Conservation (phyloP, 805 yeast species). For the Lipomyces spencermartinsiae region DNA sequence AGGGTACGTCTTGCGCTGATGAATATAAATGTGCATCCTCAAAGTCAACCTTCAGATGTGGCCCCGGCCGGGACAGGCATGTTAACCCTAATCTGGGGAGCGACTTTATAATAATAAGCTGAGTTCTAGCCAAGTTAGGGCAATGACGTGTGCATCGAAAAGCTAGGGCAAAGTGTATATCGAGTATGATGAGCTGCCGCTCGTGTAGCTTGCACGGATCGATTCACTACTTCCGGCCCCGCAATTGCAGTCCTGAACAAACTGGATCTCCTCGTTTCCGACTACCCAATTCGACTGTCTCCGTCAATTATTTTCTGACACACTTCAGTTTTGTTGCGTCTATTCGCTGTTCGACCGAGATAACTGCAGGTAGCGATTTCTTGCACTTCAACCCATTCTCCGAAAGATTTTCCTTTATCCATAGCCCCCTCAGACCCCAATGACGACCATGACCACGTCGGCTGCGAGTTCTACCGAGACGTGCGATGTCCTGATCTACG, state of each 20-base stretch:
- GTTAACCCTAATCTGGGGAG: neutral
- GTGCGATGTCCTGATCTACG: constrained; percentile 88
- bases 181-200: neutral
- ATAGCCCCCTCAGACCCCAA: constrained; percentile 37
- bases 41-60: too few species aligned
- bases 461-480: constrained; percentile 54
- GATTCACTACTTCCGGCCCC: neutral
- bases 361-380: neutral
- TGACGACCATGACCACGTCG: constrained; percentile 11
- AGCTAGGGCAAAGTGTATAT: too few species aligned
- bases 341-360: neutral
- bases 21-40: neutral
- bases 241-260: neutral
- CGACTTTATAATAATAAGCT: too few species aligned
- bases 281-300: neutral
- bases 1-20: neutral
- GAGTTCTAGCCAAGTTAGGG: neutral
- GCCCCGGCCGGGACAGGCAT: too few species aligned
- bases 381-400: neutral
- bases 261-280: neutral
- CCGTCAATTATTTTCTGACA: neutral
- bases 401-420: neutral
- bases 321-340: neutral
- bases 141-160: neutral
- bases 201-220: neutral